Base-by-base conservation (phyloP, 2,329 filamentous ascomycete genomes). In the Pyrenophora graminea region DNA sequence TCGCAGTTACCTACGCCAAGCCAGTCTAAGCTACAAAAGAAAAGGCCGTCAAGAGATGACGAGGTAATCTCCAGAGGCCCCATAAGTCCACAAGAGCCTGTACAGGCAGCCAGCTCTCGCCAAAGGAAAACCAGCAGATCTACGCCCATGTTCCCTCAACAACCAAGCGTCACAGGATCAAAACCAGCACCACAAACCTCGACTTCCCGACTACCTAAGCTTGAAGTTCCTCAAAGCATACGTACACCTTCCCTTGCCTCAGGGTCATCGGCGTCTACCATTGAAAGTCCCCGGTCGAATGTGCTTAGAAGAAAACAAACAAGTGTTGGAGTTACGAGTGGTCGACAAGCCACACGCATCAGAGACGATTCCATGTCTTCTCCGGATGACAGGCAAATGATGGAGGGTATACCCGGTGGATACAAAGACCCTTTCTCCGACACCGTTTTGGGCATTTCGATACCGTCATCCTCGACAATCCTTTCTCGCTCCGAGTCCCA, bases 231-330 rank as follows among this genome's bases (percentile, higher is more conserved):
- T 18, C 48, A 38, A 45, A 70, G 53, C 44, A 71, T 71, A 45
- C 69, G 70, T 39, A 79, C 78, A 13, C 78, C 78, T 13, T 79
- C 78, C n/a, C 71, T 79, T 17, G 73, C 76, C 30, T 80, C 78
- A 41, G 77, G 76, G 30, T 79, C 77, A 17, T 79, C 78, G 27
- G 71, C 70, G 32, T 79, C 77, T 19, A 77, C 75, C 4, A 67
- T 72, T 36, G 77, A 79, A 43, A 79, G 76, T 53, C 77, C 77
- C 37, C 66, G 71, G 44, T 75, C 76, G 27, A 73, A 73, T 61
- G 66, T 72, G n/a, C 57, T 79, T 36, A 70, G 75, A 44, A 73
- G 75, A 41, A 79, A 79, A 56, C 72, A 74, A 32, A 77, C 76
- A 4, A 75, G 65, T 17, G 73, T 79, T 55, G 74, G 76, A 33